These are phyloP conservation scores for Ogataea minuta DNA, from an alignment of 805 yeast species.

Conservation along the genomic window DNA sequence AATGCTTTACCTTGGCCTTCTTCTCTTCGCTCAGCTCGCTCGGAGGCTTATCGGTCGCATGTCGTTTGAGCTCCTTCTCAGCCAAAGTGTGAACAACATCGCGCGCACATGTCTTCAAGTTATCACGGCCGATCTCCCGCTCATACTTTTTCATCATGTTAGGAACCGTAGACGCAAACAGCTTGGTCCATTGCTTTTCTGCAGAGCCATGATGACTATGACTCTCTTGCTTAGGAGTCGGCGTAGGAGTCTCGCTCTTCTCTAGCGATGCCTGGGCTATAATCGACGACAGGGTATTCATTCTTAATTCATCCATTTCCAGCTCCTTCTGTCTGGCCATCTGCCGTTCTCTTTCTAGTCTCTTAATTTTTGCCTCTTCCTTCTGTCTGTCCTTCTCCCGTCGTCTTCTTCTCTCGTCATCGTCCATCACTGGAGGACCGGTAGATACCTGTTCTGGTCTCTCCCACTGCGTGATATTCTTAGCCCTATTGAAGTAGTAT, in stretches of 20 bases:
- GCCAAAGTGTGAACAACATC: conserved; percentile 70
- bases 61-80: conserved; percentile 62
- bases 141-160: conserved; percentile 69
- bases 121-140: conserved; percentile 65
- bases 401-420: conserved; percentile 22
- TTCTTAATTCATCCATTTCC: conserved; percentile 25
- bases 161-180: conserved; percentile 76
- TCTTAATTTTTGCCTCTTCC: conserved; percentile 30
- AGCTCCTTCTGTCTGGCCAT: conserved; percentile 30
- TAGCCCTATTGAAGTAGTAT: conserved; percentile 55
- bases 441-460: conserved; percentile 40
- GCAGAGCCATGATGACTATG: conserved; percentile 1
- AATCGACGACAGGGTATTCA: conserved; percentile 27
- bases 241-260: conserved; percentile 32
- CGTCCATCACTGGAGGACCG: conserved; percentile 18
- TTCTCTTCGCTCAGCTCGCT: conserved; percentile 61
- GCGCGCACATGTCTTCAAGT: conserved; percentile 71
- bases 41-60: conserved; percentile 44
- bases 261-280: conserved; percentile 31
- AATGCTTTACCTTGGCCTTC: conserved; percentile 64
- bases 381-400: conserved; percentile 25
- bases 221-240: conserved; percentile 31
- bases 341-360: conserved; percentile 36
- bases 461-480: conserved; percentile 57
- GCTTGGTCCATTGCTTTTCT: conserved; percentile 39